These are phyloP conservation scores for Nematocida ironsii DNA, from an alignment of 371 early-diverging fungal genomes.

Conservation along the genomic window DNA sequence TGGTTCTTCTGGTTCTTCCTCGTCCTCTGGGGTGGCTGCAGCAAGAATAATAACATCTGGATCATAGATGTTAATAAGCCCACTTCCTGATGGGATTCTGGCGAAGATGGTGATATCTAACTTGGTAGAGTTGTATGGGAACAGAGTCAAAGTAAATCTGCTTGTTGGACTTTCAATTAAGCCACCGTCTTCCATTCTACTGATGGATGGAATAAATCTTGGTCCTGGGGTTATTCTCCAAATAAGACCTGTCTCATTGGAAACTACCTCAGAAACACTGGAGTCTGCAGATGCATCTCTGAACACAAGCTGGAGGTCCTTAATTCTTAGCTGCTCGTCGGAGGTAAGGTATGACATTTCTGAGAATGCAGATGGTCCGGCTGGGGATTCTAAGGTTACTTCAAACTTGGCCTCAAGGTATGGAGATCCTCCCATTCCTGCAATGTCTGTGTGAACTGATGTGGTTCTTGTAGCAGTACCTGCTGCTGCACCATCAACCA, in stretches of 20 bases:
- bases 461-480: conserved; percentile 43
- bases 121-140: conserved; percentile 1
- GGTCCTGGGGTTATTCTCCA: conserved; percentile 37
- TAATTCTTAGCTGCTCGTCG: not conserved
- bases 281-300: conserved; percentile 15
- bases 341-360: conserved; percentile 29
- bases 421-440: not conserved
- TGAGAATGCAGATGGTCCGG: not conserved
- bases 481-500: not conserved
- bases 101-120: conserved; percentile 19
- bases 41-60: conserved; percentile 22
- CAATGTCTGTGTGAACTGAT: conserved; percentile 11
- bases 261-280: conserved; percentile 22
- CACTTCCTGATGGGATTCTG: conserved; percentile 19
- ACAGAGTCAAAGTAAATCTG: not conserved
- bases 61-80: conserved; percentile 37
- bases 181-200: conserved; percentile 23
- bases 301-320: not conserved
- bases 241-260: conserved; percentile 31
- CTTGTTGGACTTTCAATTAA: not conserved
- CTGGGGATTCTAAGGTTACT: not conserved
- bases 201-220: conserved; percentile 5
- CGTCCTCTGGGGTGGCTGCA: not conserved
- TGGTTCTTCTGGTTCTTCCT: not conserved
- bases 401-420: conserved; percentile 37